Evolutionary conservation across 805 yeast species (phyloP).

Genomic region (Candida lessepsii): DNA sequence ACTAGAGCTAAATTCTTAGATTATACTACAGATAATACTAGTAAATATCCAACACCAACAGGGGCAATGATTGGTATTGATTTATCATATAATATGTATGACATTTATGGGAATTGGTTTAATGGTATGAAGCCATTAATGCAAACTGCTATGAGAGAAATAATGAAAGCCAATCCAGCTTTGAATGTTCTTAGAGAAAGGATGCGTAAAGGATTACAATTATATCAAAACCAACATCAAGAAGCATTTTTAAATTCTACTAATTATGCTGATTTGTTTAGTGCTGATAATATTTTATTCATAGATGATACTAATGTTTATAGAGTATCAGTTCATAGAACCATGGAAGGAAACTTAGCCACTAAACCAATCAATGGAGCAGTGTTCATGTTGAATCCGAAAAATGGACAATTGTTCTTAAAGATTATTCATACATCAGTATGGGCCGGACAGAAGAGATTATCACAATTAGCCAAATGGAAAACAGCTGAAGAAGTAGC

Average conservation of each 20-base stretch:
- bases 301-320: slow-evolving; percentile 95
- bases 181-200: slow-evolving; percentile 88
- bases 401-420: slow-evolving; percentile 84
- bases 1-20: slow-evolving; percentile 91
- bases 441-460: slow-evolving; percentile 95
- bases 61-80: slow-evolving; percentile 91
- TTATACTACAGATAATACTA: slow-evolving; percentile 82
- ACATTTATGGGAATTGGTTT: slow-evolving; percentile 97
- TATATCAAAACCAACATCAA: slow-evolving; percentile 90
- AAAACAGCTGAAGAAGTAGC: slow-evolving; percentile 98
- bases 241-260: slow-evolving; percentile 87
- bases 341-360: slow-evolving; percentile 88
- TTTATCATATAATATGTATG: slow-evolving; percentile 92
- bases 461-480: slow-evolving; percentile 95
- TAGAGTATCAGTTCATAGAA: slow-evolving; percentile 86
- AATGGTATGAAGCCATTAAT: slow-evolving; percentile 88
- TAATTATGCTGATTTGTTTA: slow-evolving; percentile 87
- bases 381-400: slow-evolving; percentile 84
- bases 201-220: slow-evolving; percentile 87
- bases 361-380: slow-evolving; percentile 95
- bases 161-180: slow-evolving; percentile 95
- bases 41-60: slow-evolving; percentile 88
- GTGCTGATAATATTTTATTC: slow-evolving; percentile 77
- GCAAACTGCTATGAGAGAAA: slow-evolving; percentile 88
- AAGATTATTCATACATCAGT: slow-evolving; percentile 91